Conservation (phyloP, 2,329 filamentous ascomycete genomes). For the Fusarium sp. region DNA sequence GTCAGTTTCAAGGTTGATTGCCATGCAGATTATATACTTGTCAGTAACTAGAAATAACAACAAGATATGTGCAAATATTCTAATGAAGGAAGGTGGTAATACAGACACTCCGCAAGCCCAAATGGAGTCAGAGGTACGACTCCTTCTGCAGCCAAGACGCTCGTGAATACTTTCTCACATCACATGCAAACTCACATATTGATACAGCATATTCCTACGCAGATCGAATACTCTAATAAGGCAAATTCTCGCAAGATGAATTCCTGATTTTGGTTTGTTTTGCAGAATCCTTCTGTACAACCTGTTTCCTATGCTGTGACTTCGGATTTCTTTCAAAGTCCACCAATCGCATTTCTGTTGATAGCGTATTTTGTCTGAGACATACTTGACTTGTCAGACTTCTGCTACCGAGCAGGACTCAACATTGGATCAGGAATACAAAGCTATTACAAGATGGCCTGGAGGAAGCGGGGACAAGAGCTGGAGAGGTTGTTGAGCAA, state of each 20-base stretch:
- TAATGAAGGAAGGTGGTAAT: neutral
- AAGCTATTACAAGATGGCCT: too few species aligned
- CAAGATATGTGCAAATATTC: neutral
- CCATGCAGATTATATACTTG: neutral
- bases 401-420: too few species aligned
- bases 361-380: neutral
- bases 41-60: neutral
- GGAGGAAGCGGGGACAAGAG: neutral
- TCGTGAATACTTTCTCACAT: neutral
- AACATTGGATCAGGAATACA: too few species aligned
- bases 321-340: neutral
- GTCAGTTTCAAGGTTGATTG: neutral
- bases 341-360: neutral
- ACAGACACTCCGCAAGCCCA: neutral
- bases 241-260: neutral
- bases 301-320: neutral
- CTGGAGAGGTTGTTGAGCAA: neutral
- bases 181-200: neutral
- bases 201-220: neutral
- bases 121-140: neutral
- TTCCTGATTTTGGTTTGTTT: neutral
- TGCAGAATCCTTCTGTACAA: neutral
- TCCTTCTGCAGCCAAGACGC: neutral
- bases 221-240: neutral
- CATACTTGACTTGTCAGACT: neutral